Evolutionary conservation across 2,329 filamentous ascomycete species (phyloP), one percentile per base, ranked within the genome.

Genomic region (Zasmidium citrigriseum): DNA sequence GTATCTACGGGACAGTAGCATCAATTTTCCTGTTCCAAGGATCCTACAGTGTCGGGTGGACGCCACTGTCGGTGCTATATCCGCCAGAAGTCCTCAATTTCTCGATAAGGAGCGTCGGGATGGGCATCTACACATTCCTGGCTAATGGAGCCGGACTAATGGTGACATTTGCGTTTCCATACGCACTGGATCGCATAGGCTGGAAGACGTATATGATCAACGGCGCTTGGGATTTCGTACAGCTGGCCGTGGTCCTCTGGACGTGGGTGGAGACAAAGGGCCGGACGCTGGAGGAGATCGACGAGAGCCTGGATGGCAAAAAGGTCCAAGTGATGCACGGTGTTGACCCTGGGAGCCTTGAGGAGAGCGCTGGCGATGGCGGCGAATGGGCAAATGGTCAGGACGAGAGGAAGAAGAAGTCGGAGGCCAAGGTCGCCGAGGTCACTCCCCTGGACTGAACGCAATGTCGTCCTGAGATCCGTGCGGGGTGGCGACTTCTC

Each of bases 191-290:
- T 64, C 84, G 80, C 68, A 84, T 84, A 58, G 68, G 75, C 54
- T 73, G 64, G 75, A 71, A 83, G 67, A 86, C 86, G 61, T 93
- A 92, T 74, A 83, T 92, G 72, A 81, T 93, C 63, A 57, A 57
- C 46, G 55, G 55, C 3, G 55, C 27, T 0, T 57, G 55, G 55
- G 55, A 57, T 25, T 45, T 57, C 12, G 18, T 54, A 3, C 47
- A 58, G 51, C 45, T 58, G 54, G 56, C 45, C 1, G 46, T 54
- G 7, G 41, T 58, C 14, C 21, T 44, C 3, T 58, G 47, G 41
- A 41, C 27, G 20, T 58, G 56, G 56, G 51, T 58, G 18, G 56
- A 58, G 50, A 58, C 56, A 10, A 45, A 44, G 45, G 47, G 47
- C 14, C 27, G 52, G 44, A 58, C 56, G 4, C 29, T 58, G 56